Base-by-base conservation (phyloP, 2,329 filamentous ascomycete species). In the Cladophialophora exuberans region DNA sequence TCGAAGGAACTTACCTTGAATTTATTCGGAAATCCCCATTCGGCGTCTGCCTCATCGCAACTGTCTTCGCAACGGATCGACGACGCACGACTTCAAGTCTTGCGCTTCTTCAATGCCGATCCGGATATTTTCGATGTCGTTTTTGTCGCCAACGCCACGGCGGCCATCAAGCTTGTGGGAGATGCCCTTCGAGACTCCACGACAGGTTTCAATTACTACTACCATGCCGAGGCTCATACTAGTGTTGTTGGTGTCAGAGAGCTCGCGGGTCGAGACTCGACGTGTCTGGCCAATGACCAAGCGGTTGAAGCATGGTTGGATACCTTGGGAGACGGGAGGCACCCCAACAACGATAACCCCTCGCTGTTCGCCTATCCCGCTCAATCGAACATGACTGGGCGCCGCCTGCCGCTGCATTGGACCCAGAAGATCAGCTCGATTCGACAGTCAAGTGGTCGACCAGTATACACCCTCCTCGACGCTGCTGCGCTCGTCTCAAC, bases 301-400 rank as follows among this genome's bases (percentile, higher is more conserved):
- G 83, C 83, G 44, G 81, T 95, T 6, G 75, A 84, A 13, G 64
- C 69, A 1, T 96, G 89, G 88, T 73, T 92, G 6, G 67, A 70
- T 4, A 72, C 76, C 20, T 56, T 69, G 26, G 50, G 50, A 15
- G 36, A 10, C n/a, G 18, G 30, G 13, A 15, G 26, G 6, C 13
- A 10, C 4, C 15, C 18, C 26, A 15, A 30, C 28, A 6, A 56
- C 46, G 15, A 45, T 47, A 50, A 56, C 65, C 76, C 45, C 65
- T 66, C 33, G 45, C 70, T 89, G 1, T 90, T 97, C 69, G 88
- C 90, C 23, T 97, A 90, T 68, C 88, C 93, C 6, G 92, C 87
- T 1, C 93, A 97, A 69, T 97, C 92, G 26, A 96, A 97, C 67
- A 88, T 97, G 87, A 88, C 93, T 61, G 93, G 93, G 2, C 82